These are phyloP conservation scores for Verbascum thapsus DNA, from an alignment of 257 asterid genomes.

Conservation along the genomic window DNA sequence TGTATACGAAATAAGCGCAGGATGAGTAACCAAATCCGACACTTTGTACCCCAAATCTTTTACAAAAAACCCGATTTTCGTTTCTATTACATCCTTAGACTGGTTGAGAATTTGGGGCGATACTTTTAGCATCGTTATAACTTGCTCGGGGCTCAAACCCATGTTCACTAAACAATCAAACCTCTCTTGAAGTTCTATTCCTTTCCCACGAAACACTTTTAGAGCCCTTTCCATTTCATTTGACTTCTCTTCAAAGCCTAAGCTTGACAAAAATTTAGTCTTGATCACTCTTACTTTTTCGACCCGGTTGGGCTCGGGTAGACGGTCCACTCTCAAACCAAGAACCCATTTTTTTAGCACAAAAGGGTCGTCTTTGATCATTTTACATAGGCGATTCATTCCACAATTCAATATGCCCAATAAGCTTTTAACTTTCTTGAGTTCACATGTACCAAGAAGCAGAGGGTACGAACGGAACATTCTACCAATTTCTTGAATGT, in stretches of 20 bases:
- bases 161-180: constrained; percentile 56
- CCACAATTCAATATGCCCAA: constrained; percentile 37
- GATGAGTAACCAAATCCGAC: constrained; percentile 45
- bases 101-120: constrained; percentile 66
- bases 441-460: constrained; percentile 53
- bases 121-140: constrained; percentile 42
- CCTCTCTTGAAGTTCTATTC: constrained; percentile 64
- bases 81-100: constrained; percentile 48
- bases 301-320: constrained; percentile 31
- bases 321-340: constrained; percentile 38
- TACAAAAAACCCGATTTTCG: constrained; percentile 49
- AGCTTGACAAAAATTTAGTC: constrained; percentile 46
- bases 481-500: constrained; percentile 36
- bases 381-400: constrained; percentile 37
- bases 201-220: constrained; percentile 57
- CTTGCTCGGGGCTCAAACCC: constrained; percentile 55
- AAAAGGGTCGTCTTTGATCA: constrained; percentile 51
- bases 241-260: constrained; percentile 63
- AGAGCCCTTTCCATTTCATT: constrained; percentile 53
- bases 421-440: constrained; percentile 46
- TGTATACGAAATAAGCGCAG: constrained; percentile 46
- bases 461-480: constrained; percentile 37
- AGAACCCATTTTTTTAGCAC: constrained; percentile 50
- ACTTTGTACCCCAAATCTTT: constrained; percentile 53
- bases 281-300: constrained; percentile 41